Evolutionary conservation across 208 protist species (phyloP).

Genomic region (Wallacemonas rigidus): DNA sequence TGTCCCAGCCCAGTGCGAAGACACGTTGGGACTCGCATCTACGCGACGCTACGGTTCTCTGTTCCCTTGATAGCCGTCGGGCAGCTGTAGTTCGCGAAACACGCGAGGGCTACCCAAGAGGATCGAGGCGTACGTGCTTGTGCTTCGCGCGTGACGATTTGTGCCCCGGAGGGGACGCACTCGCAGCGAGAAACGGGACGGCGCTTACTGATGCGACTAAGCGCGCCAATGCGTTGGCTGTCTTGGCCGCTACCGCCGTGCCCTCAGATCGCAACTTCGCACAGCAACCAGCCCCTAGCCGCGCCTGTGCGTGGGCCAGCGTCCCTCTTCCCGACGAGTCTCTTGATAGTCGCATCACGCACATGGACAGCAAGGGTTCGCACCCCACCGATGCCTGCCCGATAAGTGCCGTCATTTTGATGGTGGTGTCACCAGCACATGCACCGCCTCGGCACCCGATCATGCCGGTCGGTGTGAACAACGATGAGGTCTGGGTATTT

Average conservation of each 20-base stretch:
- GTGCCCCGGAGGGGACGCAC: background rate
- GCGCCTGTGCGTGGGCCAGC: background rate
- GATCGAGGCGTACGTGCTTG: background rate
- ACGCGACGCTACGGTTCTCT: background rate
- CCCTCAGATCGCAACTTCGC: background rate
- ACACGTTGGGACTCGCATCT: slow-evolving; percentile 2
- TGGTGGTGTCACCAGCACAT: background rate
- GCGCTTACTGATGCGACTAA: too few relatives aligned
- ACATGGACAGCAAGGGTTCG: too few relatives aligned
- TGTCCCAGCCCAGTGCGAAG: slow-evolving; percentile 1
- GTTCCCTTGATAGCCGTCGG: background rate
- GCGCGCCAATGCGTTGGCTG: too few relatives aligned
- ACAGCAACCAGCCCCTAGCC: too few relatives aligned
- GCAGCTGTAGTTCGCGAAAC: background rate
- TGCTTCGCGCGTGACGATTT: background rate
- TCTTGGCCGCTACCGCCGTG: too few relatives aligned
- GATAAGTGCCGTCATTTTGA: background rate
- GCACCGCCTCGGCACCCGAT: background rate
- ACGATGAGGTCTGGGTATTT: background rate
- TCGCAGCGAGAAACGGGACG: too few relatives aligned
- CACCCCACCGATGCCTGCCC: background rate
- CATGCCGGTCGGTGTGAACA: background rate
- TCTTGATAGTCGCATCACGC: background rate
- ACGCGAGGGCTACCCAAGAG: background rate
- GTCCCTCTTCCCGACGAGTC: background rate